Conservation (phyloP, 2,329 filamentous ascomycete genomes). For the Exophiala spinifera region DNA sequence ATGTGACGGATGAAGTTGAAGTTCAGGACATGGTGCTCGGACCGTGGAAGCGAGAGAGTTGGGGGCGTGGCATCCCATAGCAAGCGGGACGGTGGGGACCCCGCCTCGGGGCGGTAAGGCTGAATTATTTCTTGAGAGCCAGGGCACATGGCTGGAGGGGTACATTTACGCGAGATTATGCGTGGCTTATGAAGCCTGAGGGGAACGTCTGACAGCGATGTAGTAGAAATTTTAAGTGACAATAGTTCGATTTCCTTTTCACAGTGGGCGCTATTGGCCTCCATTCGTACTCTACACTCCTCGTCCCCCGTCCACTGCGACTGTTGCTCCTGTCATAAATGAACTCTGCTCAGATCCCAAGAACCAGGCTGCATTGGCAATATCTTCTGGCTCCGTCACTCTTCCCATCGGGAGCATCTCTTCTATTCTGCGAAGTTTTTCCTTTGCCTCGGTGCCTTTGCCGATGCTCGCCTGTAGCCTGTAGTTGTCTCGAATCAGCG, state of each 20-base stretch:
- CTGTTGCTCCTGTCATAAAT: conserved; percentile 54
- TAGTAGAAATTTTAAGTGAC: no score
- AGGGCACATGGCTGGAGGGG: background rate
- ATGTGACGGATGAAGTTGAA: no score
- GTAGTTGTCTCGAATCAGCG: conserved; percentile 18
- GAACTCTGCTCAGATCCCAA: conserved; percentile 67
- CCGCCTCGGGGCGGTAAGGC: no score
- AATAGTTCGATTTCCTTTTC: no score
- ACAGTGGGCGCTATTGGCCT: no score
- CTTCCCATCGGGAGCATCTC: conserved; percentile 44
- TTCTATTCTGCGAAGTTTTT: conserved; percentile 43
- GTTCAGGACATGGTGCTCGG: background rate
- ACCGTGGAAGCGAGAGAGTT: background rate
- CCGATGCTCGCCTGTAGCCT: conserved; percentile 11
- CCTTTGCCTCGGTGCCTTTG: conserved; percentile 44
- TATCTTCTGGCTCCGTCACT: conserved; percentile 51
- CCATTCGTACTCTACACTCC: conserved; percentile 3
- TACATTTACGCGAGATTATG: no score
- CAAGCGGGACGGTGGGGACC: no score
- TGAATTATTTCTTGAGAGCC: background rate
- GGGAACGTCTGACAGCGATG: no score
- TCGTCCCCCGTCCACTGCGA: conserved; percentile 20
- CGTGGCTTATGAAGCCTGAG: no score
- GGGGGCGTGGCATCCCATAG: no score
- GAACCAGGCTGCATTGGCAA: conserved; percentile 68